Base-by-base conservation (phyloP, 225 moss, liverwort and hornwort species). In the Neckera pumila region DNA sequence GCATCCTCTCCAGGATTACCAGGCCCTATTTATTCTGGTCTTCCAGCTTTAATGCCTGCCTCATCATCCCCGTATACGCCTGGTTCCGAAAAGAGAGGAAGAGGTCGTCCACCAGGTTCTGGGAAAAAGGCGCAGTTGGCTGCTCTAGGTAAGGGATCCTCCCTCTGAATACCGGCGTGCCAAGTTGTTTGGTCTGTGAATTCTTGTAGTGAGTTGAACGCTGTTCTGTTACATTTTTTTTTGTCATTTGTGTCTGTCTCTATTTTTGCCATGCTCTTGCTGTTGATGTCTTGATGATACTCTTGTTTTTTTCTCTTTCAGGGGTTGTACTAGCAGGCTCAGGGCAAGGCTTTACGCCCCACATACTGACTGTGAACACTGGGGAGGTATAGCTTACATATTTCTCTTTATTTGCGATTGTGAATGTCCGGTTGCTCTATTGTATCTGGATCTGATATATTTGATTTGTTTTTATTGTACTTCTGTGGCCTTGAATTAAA, bases 91-190 rank as follows among this genome's bases (percentile, higher is more conserved):
- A 99, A 96, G 87, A 93, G 99, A 69, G 99, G 93, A 87, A 88
- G 99, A 90, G 99, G 99, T 59, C 94, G 99, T 89, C 99, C 97
- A 30, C 99, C 96, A 51, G 99, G 97, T 76, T 99, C 93, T 85
- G 93, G 93, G 87, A 93, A 93, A 82, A 93, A 93, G 84, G 92
- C 92, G 56, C 93, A 93, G 84, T 73, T 93, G 84, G 93, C 93
- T 89, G 93, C 91, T 90, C 65, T 93, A 64, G 93, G 93, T 93
- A 76, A 88, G 81, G 61, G 81, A 45, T 23, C 80, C 42, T 76
- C 18, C 27, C 51, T 59, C 77, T 63, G 67, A 80, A 21, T 58
- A 59, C 51, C 53, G 21, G 72, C 49, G n/a, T 82, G 51, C 47
- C 27, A 42, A 75, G 84, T 80, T 45, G 49, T 85, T 62, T 64